Base-by-base conservation (phyloP, 129 eudicot genomes). In the Helianthus tuberosus region DNA sequence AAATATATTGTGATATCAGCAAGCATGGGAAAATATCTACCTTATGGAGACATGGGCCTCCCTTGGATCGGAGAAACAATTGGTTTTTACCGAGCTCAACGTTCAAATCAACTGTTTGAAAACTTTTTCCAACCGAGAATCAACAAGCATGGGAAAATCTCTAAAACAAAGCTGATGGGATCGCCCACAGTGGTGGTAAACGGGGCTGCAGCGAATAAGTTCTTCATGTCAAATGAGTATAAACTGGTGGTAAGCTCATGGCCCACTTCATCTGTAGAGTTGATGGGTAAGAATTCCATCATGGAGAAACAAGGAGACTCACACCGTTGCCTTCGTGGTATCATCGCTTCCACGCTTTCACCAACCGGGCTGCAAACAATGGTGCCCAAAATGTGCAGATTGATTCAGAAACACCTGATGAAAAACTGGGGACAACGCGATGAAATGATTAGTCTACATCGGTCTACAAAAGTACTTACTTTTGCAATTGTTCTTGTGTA, bases 251-350 rank as follows among this genome's bases (percentile, higher is more conserved):
- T 89, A 29, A 89, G 96, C 73, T 92, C 93, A 12, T 89, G 96
- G 91, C 93, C 98, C 20, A 68, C 96, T 50, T 92, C 98, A 0
- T 83, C 96, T 0, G 96, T 92, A 3, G 84, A 92, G 46, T 81
- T 92, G 36, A 89, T 89, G 98, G 96, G 98, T 3, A 78, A 50
- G 65, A 68, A 87, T 46, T 89, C 85, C 11, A 89, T 89, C 39
- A 92, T 92, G 98, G 89, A 89, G 75, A 92, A 89, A 80, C 89
- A 86, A 62, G 98, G 96, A 20, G 94, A 89, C n/a, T 80, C 81
- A 0, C 96, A 92, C 47, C 79, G 87, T 17, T 67, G 68, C 48
- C 79, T 93, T 43, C 95, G 95, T 4, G 94, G 91, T 11, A 73
- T 90, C 9, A 78, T 89, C 3, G 71, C 98, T 55, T 49, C 96